Base-by-base conservation (phyloP, 768 basidiomycete species). In the Amanita thiersii region DNA sequence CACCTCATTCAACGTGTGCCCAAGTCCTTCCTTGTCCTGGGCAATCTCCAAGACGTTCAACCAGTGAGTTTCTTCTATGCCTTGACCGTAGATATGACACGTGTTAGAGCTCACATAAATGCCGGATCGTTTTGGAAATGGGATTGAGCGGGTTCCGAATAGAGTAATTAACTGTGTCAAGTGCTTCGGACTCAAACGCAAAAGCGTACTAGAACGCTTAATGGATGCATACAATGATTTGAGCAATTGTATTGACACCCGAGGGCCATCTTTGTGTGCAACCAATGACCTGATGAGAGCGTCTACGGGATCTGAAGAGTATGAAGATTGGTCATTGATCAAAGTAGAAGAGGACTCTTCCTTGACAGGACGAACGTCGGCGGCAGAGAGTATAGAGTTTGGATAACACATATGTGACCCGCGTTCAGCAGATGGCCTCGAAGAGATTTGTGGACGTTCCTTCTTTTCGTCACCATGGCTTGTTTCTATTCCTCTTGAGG, bases 61-160 rank as follows among this genome's bases (percentile, higher is more conserved):
- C 81, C 79, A 82, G 50, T 73, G 66, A 5, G 58, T 51, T 34
- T 55, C 53, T 26, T 45, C 41, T 1, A 52, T 25, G 14, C 39
- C 10, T 19, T 37, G 18, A n/a, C 45, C 39, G 3, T 44, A 45
- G 18, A 64, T 55, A 39, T 51, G 55, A 10, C 56, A 50, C 10
- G 60, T 52, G 17, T 69, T 52, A 23, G 51, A 49, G 41, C 60
- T 64, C 20, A 58, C 44, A 45, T 61, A 60, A 45, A 54, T 48
- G 48, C 50, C 56, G 43, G 47, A 45, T 31, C 40, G 49, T 24
- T 39, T 41, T 39, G 50, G 51, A 40, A 46, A 42, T 33, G 50
- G 53, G 14, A 70, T 39, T 21, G 75, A 77, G 7, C 77, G 54
- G 2, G 73, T 59, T 7, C 75, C 77, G 48, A 77, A 66, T 12